Evolutionary conservation across 139 green algal genomes (phyloP).

Genomic region (Eudorina sp.): DNA sequence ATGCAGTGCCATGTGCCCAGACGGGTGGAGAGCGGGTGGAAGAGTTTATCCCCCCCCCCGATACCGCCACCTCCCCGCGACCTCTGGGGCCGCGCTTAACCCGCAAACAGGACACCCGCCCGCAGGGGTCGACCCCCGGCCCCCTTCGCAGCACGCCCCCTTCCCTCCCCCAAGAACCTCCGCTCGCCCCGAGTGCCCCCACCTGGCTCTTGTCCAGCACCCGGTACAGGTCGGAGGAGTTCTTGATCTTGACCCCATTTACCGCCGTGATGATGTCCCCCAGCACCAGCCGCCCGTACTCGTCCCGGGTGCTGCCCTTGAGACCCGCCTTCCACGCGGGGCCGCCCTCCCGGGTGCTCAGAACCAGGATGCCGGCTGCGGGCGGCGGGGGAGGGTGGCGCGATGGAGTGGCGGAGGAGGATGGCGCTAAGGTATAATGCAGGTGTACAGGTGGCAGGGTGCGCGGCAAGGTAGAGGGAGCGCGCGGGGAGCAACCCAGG

Average conservation of each 20-base stretch:
- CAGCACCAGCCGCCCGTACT: conserved; percentile 81
- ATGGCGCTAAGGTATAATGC: background rate
- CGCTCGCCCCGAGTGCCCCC: background rate
- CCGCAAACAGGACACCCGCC: too few species aligned
- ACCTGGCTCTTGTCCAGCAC: conserved; percentile 76
- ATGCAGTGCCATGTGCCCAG: too few species aligned
- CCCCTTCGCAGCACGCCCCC: too few species aligned
- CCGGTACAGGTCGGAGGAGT: conserved; percentile 83
- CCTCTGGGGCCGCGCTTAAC: too few species aligned
- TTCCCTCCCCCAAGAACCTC: too few species aligned
- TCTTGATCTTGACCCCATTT: conserved; percentile 72
- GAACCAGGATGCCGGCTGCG: conserved; percentile 85
- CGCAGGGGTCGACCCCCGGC: too few species aligned
- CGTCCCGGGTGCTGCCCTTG: conserved; percentile 81
- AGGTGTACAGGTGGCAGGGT: too few species aligned
- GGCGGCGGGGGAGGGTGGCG: background rate
- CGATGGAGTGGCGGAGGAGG: background rate
- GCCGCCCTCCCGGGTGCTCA: conserved; percentile 78
- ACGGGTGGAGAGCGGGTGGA: too few species aligned
- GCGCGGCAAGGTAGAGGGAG: too few species aligned
- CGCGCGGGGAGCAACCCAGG: too few species aligned
- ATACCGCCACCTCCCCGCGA: too few species aligned
- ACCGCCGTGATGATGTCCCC: conserved; percentile 89
- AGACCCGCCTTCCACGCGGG: conserved; percentile 85
- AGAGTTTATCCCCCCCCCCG: too few species aligned